phyloP scores from a whole-genome alignment of 2,329 filamentous ascomycete species.

The Teratosphaeria zuluensis region DNA sequence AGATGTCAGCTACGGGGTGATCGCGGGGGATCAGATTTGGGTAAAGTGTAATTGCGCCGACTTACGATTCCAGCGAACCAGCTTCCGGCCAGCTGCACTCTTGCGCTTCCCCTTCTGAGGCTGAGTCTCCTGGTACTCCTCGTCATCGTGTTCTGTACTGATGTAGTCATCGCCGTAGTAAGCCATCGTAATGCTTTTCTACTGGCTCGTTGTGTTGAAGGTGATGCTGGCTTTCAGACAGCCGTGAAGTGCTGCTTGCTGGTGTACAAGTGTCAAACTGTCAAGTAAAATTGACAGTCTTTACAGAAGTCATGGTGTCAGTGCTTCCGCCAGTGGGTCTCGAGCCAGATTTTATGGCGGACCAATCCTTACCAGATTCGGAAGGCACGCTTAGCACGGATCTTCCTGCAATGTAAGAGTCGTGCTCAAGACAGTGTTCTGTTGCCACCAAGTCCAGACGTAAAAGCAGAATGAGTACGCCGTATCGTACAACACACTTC shows the following conservation, averaged over 20 bases:
- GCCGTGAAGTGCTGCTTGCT: background rate
- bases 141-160: background rate
- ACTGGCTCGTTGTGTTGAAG: background rate
- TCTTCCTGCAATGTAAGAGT: background rate
- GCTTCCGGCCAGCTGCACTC: constrained; percentile 14
- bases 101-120: constrained; percentile 9
- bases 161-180: background rate
- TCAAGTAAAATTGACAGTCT: background rate
- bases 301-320: too few species aligned
- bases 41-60: background rate
- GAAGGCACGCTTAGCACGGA: background rate
- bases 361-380: background rate
- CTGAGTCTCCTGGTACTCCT: background rate
- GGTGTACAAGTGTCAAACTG: background rate
- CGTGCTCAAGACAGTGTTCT: background rate
- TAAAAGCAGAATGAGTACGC: background rate
- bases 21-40: background rate
- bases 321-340: too few species aligned
- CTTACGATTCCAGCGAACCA: constrained; percentile 23
- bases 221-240: background rate
- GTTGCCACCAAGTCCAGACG: background rate
- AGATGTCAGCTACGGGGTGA: constrained; percentile 1
- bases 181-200: background rate
- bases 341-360: too few species aligned
- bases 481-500: background rate